Base-by-base conservation (phyloP, 257 asterid species). In the Mentha longifolia region DNA sequence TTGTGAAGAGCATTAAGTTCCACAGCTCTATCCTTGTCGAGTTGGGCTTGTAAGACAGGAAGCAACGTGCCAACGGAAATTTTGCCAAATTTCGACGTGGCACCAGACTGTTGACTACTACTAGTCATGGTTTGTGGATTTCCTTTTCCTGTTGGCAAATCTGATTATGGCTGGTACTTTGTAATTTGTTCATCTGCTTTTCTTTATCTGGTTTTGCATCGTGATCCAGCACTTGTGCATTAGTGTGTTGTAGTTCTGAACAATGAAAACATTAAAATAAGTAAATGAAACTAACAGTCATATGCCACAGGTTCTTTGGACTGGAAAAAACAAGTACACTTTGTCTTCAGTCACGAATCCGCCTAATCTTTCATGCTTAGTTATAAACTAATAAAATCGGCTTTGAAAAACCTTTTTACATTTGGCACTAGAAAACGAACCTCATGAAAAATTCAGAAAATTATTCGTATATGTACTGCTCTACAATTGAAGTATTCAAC, bases 41-140 rank as follows among this genome's bases (percentile, higher is more conserved):
- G 96, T 75, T 84, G 96, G 71, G 96, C 92, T 73, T 76, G 88
- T 80, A 94, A 88, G 76, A 86, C 85, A 62, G 97, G 93, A 78
- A 92, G 95, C 84, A 94, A 75, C 90, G 88, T 62, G 72, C 92
- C 97, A 82, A 89, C 86, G 13, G 99, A 92, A 69, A 88, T 95
- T 82, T 87, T 89, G 73, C 91, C 86, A 74, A 81, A 85, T 69
- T 83, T 88, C 75, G 70, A 59, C n/a, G n/a, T n/a, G n/a, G n/a
- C 70, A 49, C 80, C 83, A 62, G 80, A 25, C 79, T 81, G 89
- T 62, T 71, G 87, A 70, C 46, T 76, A 68, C 70, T 64, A 55
- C 67, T 63, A 5, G 84, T 54, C 77, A 71, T 58, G 20, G 84
- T 9, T 37, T 56, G 61, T 25, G 79, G 82, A 76, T 74, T 85